Evolutionary conservation across 768 basidiomycete genomes (phyloP).

Genomic region (Botryobasidium botryosum): DNA sequence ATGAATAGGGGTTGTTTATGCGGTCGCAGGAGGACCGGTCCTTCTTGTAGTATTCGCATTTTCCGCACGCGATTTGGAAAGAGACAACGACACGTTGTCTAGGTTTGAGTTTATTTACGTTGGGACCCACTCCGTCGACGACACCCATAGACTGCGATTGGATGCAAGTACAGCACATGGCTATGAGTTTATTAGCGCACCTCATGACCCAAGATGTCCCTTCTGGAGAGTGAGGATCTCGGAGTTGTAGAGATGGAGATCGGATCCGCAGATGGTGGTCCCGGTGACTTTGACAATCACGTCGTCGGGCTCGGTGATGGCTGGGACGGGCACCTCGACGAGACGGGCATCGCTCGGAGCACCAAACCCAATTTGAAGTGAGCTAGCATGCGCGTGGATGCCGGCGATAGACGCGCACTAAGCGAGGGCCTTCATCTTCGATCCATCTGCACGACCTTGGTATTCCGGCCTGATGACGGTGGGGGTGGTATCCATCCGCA

Average conservation of each 20-base stretch:
- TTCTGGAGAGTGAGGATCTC: slow-evolving; percentile 52
- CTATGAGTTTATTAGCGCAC: no score
- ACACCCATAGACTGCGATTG: slow-evolving; percentile 42
- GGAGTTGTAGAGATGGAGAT: slow-evolving; percentile 30
- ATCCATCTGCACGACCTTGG: slow-evolving; percentile 32
- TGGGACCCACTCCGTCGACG: slow-evolving; percentile 47
- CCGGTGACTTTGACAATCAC: slow-evolving; percentile 63
- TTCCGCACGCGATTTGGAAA: slow-evolving; percentile 69
- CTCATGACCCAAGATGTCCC: slow-evolving; percentile 65
- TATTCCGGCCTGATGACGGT: slow-evolving; percentile 19
- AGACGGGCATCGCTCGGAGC: slow-evolving; percentile 26
- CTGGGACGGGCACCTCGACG: slow-evolving; percentile 33
- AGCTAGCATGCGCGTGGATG: no score
- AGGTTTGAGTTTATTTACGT: slow-evolving; percentile 37
- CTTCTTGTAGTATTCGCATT: no score
- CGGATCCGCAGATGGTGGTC: slow-evolving; percentile 52
- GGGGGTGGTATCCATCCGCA: slow-evolving; percentile 13
- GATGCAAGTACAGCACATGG: no score
- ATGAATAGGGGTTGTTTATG: no score
- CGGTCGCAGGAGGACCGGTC: no score
- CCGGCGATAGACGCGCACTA: slow-evolving; percentile 50
- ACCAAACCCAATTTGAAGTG: no score
- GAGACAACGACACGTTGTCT: slow-evolving; percentile 65
- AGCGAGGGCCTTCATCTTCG: slow-evolving; percentile 49
- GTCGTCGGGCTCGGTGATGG: slow-evolving; percentile 56